phyloP scores from a whole-genome alignment of 768 basidiomycete species.

The Phanerodontia chrysosporium region DNA sequence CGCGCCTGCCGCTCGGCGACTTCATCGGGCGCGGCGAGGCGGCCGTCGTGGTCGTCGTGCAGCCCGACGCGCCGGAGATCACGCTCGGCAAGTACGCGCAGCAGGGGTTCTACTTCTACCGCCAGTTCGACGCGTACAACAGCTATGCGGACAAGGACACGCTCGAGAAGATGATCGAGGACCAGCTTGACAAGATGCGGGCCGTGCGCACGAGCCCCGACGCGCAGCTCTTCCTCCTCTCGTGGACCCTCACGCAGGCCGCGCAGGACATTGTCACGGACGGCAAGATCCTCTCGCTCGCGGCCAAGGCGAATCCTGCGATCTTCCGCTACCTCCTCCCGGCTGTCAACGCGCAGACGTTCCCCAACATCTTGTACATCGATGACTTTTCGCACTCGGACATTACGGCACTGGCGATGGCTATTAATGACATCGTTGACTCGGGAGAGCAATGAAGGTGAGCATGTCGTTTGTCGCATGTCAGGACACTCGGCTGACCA shows the following conservation, averaged over 20 bases:
- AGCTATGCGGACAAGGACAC: conserved; percentile 6
- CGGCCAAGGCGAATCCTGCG: conserved; percentile 4
- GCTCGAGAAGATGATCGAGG: conserved; percentile 7
- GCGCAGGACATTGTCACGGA: conserved; percentile 6
- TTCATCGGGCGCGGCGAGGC: conserved; percentile 12
- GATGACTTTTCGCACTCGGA: conserved; percentile 11
- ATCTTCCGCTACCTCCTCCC: background rate
- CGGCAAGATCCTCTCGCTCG: conserved; percentile 4
- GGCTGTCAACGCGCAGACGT: conserved; percentile 3
- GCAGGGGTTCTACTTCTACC: conserved; percentile 10
- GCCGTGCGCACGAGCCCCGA: background rate
- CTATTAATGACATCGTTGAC: conserved; percentile 4
- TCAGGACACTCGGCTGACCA: background rate
- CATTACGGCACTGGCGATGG: conserved; percentile 9
- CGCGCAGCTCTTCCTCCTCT: conserved; percentile 11
- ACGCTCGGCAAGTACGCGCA: conserved; percentile 6
- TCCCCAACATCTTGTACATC: conserved; percentile 14
- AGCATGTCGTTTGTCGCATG: background rate
- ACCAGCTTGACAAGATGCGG: conserved; percentile 11
- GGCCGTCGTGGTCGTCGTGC: conserved; percentile 9
- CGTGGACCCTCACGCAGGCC: conserved; percentile 11
- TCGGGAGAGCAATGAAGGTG: background rate
- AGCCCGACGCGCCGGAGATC: conserved; percentile 6
- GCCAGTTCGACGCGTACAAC: conserved; percentile 14
- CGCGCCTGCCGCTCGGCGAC: conserved; percentile 3